A percentile compares a stretch with the other conserved stretches of the same genome.
These are phyloP conservation scores for Kalmanozyma brasiliensis DNA, from an alignment of 1,284 basidiomycete genomes.

Conservation along the genomic window DNA sequence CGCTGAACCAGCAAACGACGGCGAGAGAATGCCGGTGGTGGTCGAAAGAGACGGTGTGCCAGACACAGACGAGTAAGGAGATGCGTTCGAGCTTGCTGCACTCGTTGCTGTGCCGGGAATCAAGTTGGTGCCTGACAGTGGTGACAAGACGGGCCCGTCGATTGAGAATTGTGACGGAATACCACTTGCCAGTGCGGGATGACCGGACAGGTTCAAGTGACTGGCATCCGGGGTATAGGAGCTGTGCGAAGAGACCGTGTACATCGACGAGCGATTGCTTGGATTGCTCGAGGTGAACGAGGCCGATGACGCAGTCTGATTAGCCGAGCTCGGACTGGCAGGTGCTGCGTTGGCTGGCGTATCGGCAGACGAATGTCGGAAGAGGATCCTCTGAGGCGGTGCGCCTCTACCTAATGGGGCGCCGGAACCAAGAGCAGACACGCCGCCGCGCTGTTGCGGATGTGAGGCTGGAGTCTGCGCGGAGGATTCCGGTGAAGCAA, in stretches of 20 bases:
- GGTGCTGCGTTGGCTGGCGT: slow-evolving; percentile 13
- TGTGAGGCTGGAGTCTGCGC: slow-evolving; percentile 19
- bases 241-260: slow-evolving; percentile 60
- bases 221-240: slow-evolving; percentile 53
- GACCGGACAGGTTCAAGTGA: slow-evolving; percentile 24
- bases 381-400: slow-evolving; percentile 24
- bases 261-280: slow-evolving; percentile 61
- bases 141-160: slow-evolving; percentile 21
- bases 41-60: slow-evolving; percentile 29
- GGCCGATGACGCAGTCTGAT: slow-evolving; percentile 21
- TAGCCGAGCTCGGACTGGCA: slow-evolving; percentile 17
- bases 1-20: slow-evolving; percentile 1
- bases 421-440: slow-evolving; percentile 9
- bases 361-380: slow-evolving; percentile 44
- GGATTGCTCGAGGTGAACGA: slow-evolving; percentile 50
- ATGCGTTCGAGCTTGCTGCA: slow-evolving; percentile 5
- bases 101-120: slow-evolving; percentile 4
- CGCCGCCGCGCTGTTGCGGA: slow-evolving; percentile 27
- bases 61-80: slow-evolving; percentile 18
- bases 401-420: neutral
- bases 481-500: slow-evolving; percentile 31
- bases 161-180: slow-evolving; percentile 24
- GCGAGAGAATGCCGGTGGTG: slow-evolving; percentile 10
- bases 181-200: slow-evolving; percentile 11
- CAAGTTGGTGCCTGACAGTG: slow-evolving; percentile 5